These are phyloP conservation scores for Fusarium praegraminearum DNA, from an alignment of 2,329 filamentous ascomycete species.

Conservation along the genomic window DNA sequence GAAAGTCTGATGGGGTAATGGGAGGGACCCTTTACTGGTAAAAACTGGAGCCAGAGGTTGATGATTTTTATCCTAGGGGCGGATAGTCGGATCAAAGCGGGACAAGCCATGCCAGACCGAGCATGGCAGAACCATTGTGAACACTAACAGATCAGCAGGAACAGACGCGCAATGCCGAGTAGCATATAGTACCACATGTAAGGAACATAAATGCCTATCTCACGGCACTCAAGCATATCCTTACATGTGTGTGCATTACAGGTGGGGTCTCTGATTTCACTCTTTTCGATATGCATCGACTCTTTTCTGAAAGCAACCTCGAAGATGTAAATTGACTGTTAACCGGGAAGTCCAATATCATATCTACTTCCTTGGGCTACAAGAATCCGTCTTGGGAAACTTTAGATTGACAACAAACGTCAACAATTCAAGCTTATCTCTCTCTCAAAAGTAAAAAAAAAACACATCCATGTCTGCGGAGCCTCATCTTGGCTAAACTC, in stretches of 20 bases:
- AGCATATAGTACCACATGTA: neutral
- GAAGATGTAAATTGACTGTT: neutral
- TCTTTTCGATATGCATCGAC: neutral
- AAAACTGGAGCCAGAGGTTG: conserved; percentile 38
- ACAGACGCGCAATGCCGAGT: neutral
- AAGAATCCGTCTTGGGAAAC: neutral
- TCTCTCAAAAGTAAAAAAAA: neutral
- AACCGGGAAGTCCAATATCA: neutral
- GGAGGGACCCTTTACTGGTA: conserved; percentile 27
- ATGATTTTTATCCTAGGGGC: conserved; percentile 34
- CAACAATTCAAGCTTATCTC: conserved; percentile 17
- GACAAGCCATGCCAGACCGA: conserved; percentile 36
- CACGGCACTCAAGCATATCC: conserved; percentile 12
- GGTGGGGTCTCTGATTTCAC: conserved; percentile 9
- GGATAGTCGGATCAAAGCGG: conserved; percentile 40
- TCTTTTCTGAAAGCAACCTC: neutral
- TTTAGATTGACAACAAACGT: neutral
- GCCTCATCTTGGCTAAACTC: conserved; percentile 29
- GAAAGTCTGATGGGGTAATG: conserved; percentile 36
- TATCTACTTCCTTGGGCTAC: neutral
- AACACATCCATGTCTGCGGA: conserved; percentile 10
- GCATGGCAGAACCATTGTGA: conserved; percentile 20
- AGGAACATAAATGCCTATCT: conserved; percentile 3
- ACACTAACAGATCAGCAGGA: conserved; percentile 18
- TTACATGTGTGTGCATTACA: conserved; percentile 11